Evolutionary conservation across 2,329 filamentous ascomycete species (phyloP).

Genomic region (Pestalotiopsis sp.): DNA sequence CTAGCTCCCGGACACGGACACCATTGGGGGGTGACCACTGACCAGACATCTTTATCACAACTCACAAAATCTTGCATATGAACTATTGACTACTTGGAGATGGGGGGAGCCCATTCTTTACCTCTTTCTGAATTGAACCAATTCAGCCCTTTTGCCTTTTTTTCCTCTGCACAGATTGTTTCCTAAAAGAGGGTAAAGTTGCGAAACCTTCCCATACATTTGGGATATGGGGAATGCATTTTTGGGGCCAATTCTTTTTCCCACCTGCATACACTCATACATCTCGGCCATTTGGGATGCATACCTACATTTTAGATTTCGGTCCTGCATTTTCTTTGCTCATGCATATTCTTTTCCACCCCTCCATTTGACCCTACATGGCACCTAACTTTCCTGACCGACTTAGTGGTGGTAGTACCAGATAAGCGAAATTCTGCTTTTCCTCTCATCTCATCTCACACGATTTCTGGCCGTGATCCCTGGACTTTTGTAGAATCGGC

Average conservation of each 20-base stretch:
- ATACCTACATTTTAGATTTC: too few species aligned
- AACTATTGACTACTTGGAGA: not conserved
- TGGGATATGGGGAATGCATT: not conserved
- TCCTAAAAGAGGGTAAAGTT: not conserved
- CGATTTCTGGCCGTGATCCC: too few species aligned
- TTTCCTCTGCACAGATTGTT: not conserved
- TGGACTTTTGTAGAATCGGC: too few species aligned
- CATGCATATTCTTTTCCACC: too few species aligned
- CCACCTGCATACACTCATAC: not conserved
- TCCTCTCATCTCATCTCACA: too few species aligned
- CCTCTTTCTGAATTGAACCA: too few species aligned
- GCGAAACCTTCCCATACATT: not conserved
- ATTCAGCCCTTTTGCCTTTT: not conserved
- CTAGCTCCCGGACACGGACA: not conserved
- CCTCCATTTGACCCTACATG: too few species aligned
- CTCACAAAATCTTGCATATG: constrained; percentile 7
- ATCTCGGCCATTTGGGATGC: too few species aligned
- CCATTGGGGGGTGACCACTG: not conserved
- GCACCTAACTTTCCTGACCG: too few species aligned
- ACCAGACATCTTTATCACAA: not conserved
- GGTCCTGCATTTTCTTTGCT: too few species aligned
- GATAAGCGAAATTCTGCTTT: too few species aligned
- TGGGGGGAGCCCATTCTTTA: not conserved
- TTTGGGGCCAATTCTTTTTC: not conserved
- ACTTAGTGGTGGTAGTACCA: too few species aligned